phyloP scores from a whole-genome alignment of 2,329 filamentous ascomycete genomes.

The Cercospora sesami region DNA sequence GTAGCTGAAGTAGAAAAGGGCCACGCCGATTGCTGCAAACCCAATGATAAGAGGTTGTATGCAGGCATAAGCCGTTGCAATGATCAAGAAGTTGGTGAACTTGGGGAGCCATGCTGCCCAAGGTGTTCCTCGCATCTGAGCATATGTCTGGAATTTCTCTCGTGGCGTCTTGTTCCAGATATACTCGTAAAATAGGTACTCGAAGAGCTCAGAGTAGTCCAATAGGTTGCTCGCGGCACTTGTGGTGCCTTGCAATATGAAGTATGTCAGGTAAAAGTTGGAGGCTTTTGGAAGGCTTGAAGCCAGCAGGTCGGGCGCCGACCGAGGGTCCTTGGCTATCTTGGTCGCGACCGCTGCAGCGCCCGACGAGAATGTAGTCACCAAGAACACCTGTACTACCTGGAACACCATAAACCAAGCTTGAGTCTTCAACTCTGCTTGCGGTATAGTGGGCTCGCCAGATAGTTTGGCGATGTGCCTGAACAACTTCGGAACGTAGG shows the following conservation, averaged over 20 bases:
- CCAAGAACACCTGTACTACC: slow-evolving; percentile 46
- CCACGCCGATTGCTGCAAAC: slow-evolving; percentile 48
- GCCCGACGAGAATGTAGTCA: slow-evolving; percentile 44
- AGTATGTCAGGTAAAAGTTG: slow-evolving; percentile 47
- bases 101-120: slow-evolving; percentile 52
- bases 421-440: slow-evolving; percentile 47
- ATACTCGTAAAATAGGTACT: slow-evolving; percentile 38
- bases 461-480: slow-evolving; percentile 39
- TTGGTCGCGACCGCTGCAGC: slow-evolving; percentile 38
- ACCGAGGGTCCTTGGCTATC: slow-evolving; percentile 38
- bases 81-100: slow-evolving; percentile 48
- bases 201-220: slow-evolving; percentile 38
- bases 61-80: slow-evolving; percentile 50
- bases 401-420: slow-evolving; percentile 45
- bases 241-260: slow-evolving; percentile 42
- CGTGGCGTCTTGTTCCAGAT: slow-evolving; percentile 47
- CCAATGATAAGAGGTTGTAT: slow-evolving; percentile 52
- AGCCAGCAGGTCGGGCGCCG: slow-evolving; percentile 39
- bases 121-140: slow-evolving; percentile 45
- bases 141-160: slow-evolving; percentile 48
- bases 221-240: slow-evolving; percentile 36
- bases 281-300: slow-evolving; percentile 41
- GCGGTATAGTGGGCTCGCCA: slow-evolving; percentile 44
- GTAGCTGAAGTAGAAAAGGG: slow-evolving; percentile 50
- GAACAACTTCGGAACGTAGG: slow-evolving; percentile 40